Conservation (phyloP, 805 yeast species). For the Teunomyces stri region DNA sequence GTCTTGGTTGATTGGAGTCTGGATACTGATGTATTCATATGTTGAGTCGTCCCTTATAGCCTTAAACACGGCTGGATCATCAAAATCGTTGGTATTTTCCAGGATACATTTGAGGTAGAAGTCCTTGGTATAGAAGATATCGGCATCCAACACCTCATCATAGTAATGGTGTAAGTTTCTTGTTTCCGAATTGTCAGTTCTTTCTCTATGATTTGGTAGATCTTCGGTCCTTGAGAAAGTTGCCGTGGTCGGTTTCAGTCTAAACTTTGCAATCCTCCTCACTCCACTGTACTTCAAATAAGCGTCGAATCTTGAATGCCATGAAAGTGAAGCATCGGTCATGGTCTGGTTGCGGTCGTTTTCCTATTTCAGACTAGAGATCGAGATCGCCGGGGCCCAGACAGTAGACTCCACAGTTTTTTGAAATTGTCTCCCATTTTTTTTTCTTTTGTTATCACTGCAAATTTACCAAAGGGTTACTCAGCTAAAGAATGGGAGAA, state of each 20-base stretch:
- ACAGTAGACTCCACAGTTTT: background rate
- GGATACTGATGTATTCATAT: background rate
- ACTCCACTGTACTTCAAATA: slow-evolving; percentile 6
- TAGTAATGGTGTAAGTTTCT: background rate
- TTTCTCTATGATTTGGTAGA: no score
- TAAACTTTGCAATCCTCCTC: background rate
- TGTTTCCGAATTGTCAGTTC: no score
- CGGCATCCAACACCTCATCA: slow-evolving; percentile 7
- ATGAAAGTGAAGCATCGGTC: background rate
- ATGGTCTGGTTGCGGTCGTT: background rate
- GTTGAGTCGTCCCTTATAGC: background rate
- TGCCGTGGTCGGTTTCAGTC: background rate
- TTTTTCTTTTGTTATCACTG: background rate
- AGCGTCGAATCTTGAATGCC: background rate
- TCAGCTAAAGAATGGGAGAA: slow-evolving; percentile 7
- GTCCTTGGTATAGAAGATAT: slow-evolving; percentile 8
- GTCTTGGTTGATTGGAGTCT: background rate
- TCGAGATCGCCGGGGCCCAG: no score
- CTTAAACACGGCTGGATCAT: background rate
- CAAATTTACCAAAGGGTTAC: background rate
- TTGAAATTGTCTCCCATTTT: no score
- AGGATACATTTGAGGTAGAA: background rate
- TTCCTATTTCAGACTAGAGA: no score
- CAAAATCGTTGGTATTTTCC: background rate
- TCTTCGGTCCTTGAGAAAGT: background rate